These are phyloP conservation scores for Fragaria nilgerrensis DNA, from an alignment of 306 rosid species.

Conservation along the genomic window DNA sequence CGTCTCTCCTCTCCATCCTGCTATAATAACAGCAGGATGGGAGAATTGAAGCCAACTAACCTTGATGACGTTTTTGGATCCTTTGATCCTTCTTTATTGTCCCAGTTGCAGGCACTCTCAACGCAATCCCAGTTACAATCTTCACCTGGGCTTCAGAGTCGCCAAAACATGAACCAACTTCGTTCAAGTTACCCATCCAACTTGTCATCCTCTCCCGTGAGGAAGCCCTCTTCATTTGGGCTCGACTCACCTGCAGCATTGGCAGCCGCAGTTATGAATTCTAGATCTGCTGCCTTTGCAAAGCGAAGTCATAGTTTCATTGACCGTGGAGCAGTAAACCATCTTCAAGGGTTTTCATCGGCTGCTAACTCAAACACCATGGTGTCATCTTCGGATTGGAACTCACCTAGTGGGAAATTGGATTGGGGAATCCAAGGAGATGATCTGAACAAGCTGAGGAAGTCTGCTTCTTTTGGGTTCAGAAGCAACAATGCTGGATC, in stretches of 20 bases:
- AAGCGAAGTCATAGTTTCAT: constrained; percentile 97
- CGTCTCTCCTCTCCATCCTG: constrained; percentile 83
- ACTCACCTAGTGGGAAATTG: constrained; percentile 75
- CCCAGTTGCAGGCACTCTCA: constrained; percentile 71
- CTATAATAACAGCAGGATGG: constrained; percentile 54
- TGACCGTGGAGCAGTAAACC: constrained; percentile 66
- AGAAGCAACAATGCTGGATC: constrained; percentile 45
- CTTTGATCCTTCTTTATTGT: constrained; percentile 54
- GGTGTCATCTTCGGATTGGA: constrained; percentile 81
- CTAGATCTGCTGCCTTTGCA: constrained; percentile 82
- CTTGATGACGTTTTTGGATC: constrained; percentile 81
- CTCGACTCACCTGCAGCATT: constrained; percentile 77
- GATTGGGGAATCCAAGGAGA: constrained; percentile 93
- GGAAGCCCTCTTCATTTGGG: constrained; percentile 63
- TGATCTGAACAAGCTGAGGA: constrained; percentile 82
- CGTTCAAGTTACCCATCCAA: constrained; percentile 82
- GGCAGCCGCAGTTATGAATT: constrained; percentile 95
- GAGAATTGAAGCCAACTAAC: constrained; percentile 78
- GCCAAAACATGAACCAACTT: constrained; percentile 89
- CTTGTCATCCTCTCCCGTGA: constrained; percentile 72
- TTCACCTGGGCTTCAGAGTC: constrained; percentile 60
- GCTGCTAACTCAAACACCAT: constrained; percentile 54
- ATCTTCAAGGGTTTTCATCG: constrained; percentile 45
- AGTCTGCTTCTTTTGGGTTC: constrained; percentile 90
- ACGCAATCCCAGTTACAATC: constrained; percentile 65